Conservation (phyloP, 1,284 basidiomycete genomes). For the Xerocomus amazonicus region DNA sequence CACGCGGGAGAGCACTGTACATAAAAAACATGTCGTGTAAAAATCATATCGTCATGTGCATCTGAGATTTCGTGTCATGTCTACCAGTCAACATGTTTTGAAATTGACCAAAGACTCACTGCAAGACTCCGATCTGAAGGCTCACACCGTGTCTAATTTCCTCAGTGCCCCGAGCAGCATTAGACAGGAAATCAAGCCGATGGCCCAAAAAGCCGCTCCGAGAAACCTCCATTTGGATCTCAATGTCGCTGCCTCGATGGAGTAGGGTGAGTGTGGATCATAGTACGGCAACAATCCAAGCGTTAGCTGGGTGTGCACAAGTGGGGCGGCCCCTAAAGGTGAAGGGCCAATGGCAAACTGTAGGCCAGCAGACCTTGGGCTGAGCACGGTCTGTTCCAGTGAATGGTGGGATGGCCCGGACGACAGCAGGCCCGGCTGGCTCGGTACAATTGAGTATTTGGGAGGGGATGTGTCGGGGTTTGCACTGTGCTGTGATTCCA, state of each 20-base stretch:
- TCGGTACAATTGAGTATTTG: slow-evolving; percentile 26
- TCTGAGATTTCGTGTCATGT: neutral
- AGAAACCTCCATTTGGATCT: slow-evolving; percentile 46
- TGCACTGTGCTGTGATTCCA: slow-evolving; percentile 15
- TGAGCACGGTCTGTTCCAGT: slow-evolving; percentile 14
- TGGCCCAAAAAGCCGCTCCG: slow-evolving; percentile 39
- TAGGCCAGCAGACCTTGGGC: slow-evolving; percentile 10
- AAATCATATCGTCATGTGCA: no score
- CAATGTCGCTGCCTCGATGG: slow-evolving; percentile 41
- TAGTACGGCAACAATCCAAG: slow-evolving; percentile 43
- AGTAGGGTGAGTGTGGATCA: slow-evolving; percentile 43
- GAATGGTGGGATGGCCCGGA: slow-evolving; percentile 10
- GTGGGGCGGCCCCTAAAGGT: slow-evolving; percentile 43
- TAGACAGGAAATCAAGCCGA: slow-evolving; percentile 34
- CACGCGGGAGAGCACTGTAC: no score
- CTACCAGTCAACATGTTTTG: no score
- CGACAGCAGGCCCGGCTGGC: slow-evolving; percentile 13
- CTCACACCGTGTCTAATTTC: no score
- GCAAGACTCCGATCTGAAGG: no score
- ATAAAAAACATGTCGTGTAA: no score
- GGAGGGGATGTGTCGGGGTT: slow-evolving; percentile 33
- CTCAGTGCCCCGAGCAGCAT: slow-evolving; percentile 13
- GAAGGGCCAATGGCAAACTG: slow-evolving; percentile 19
- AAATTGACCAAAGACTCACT: no score
- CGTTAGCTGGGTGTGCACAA: slow-evolving; percentile 28